Percentiles rank a stretch among this genome's conserved stretches.
These are phyloP conservation scores for Xylaria castorea DNA, from an alignment of 495 filamentous ascomycete genomes.

Conservation along the genomic window DNA sequence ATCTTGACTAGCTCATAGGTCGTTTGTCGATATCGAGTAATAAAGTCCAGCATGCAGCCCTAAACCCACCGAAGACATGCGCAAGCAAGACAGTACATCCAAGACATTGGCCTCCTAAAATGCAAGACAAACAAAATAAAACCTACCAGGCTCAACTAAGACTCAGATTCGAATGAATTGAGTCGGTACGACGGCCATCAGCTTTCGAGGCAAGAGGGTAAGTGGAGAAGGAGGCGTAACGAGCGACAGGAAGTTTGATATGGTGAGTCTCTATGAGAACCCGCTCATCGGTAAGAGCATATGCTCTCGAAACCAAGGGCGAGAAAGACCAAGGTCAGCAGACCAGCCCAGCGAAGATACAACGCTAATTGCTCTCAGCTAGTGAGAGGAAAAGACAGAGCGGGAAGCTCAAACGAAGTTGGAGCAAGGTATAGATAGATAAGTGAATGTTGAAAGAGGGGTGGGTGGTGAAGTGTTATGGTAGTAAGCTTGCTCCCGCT, in stretches of 20 bases:
- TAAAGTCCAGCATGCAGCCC: not conserved
- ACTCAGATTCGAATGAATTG: not conserved
- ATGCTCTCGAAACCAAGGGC: not conserved
- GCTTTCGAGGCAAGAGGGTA: not conserved
- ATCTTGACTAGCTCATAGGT: not conserved
- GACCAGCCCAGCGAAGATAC: constrained; percentile 5
- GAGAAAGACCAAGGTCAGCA: not conserved
- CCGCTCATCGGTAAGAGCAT: constrained; percentile 15
- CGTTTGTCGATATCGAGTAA: not conserved
- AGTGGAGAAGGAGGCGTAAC: constrained; percentile 16
- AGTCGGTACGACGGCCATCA: not conserved
- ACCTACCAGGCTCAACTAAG: constrained; percentile 15
- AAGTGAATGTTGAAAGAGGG: constrained; percentile 10
- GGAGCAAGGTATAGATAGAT: constrained; percentile 13
- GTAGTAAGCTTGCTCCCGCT: constrained; percentile 22
- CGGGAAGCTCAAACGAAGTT: constrained; percentile 2
- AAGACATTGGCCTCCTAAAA: not conserved
- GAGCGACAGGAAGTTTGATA: constrained; percentile 26
- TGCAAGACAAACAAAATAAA: not conserved
- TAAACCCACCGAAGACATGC: not conserved
- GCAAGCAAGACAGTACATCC: not conserved
- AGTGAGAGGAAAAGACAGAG: not conserved
- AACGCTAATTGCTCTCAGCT: constrained; percentile 12
- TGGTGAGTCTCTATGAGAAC: constrained; percentile 17
- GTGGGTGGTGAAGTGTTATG: constrained; percentile 17